phyloP scores from a whole-genome alignment of 805 yeast genomes.

The Monosporozyma yasuniensis region DNA sequence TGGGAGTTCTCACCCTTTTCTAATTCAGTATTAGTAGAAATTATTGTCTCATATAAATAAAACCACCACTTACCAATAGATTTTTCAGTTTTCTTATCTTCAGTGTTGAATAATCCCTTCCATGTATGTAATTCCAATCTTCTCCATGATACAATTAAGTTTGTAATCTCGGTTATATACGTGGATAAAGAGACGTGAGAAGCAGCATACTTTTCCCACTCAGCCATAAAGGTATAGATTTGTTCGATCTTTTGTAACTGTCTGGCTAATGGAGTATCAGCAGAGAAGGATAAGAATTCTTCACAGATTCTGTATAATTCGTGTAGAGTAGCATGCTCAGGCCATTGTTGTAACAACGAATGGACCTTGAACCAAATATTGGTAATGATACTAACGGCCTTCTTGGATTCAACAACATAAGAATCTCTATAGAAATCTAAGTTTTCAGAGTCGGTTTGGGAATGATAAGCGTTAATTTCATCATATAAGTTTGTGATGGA shows the following conservation, averaged over 20 bases:
- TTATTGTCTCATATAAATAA: conserved; percentile 73
- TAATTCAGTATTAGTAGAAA: conserved; percentile 36
- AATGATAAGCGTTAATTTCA: conserved; percentile 27
- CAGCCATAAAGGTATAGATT: conserved; percentile 68
- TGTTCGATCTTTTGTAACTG: conserved; percentile 78
- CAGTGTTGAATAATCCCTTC: conserved; percentile 64
- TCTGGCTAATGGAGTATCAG: conserved; percentile 65
- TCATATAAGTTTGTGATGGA: conserved; percentile 29
- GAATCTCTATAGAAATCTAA: conserved; percentile 60
- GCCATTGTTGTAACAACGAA: conserved; percentile 62
- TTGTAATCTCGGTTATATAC: conserved; percentile 50
- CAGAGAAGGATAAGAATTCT: conserved; percentile 57
- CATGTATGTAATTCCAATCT: conserved; percentile 77
- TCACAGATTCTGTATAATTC: conserved; percentile 53
- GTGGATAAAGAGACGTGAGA: conserved; percentile 55
- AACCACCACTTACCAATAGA: conserved; percentile 83
- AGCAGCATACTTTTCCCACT: conserved; percentile 92
- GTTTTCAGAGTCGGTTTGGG: conserved; percentile 10
- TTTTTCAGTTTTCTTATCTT: conserved; percentile 41
- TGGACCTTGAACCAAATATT: conserved; percentile 38
- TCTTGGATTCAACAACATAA: conserved; percentile 49
- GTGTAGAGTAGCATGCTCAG: conserved; percentile 85
- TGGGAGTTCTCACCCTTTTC: conserved; percentile 8
- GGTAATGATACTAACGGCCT: conserved; percentile 44
- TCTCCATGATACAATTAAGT: conserved; percentile 83